Evolutionary conservation across 1,139 yeast species (phyloP).

Genomic region (Saccharomyces hybrid): DNA sequence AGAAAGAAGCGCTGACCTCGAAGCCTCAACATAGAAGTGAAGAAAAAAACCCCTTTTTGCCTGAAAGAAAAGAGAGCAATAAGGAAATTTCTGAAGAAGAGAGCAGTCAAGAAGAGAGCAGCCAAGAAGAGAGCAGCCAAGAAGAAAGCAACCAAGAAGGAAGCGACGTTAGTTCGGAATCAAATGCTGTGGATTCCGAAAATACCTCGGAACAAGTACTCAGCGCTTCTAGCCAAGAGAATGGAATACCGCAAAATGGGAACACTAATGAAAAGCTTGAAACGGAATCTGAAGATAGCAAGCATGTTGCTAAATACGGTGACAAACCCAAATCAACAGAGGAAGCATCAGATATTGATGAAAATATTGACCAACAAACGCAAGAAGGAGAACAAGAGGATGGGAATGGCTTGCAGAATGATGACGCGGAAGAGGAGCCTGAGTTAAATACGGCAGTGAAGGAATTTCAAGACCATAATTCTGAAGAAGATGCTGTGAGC

Average conservation of each 20-base stretch:
- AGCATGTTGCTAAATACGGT: not conserved
- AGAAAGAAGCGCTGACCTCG: too few species aligned
- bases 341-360: conserved; percentile 1
- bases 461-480: not conserved
- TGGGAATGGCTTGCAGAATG: not conserved
- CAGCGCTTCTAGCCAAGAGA: not conserved
- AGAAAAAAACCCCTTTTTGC: not conserved
- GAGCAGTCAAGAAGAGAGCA: not conserved
- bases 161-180: not conserved
- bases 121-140: not conserved
- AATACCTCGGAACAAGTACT: not conserved
- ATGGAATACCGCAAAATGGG: not conserved
- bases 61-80: not conserved
- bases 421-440: not conserved
- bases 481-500: not conserved
- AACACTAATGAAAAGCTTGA: not conserved
- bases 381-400: conserved; percentile 3
- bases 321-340: not conserved
- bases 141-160: not conserved
- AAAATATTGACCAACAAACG: conserved; percentile 1
- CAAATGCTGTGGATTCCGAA: not conserved
- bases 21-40: not conserved
- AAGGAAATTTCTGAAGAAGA: not conserved
- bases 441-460: not conserved
- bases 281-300: not conserved